A percentile compares a stretch with the other conserved stretches of the same genome.
phyloP scores from a whole-genome alignment of 805 yeast species.

The Kurtzmaniella fragi region DNA sequence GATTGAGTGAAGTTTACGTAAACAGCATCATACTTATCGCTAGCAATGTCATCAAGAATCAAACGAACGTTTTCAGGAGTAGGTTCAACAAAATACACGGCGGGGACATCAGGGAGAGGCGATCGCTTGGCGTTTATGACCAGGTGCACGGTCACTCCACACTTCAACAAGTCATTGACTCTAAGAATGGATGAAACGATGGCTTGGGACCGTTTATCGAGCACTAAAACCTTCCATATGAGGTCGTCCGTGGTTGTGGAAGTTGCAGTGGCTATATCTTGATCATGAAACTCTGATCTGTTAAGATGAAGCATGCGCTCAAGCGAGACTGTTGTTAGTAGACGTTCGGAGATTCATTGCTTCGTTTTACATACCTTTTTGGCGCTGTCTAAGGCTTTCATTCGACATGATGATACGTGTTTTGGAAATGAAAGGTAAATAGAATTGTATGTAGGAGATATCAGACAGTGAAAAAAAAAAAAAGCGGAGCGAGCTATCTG shows the following conservation, averaged over 20 bases:
- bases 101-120: constrained; percentile 93
- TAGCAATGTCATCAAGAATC: constrained; percentile 68
- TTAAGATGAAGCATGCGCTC: constrained; percentile 86
- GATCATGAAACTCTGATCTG: constrained; percentile 50
- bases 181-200: constrained; percentile 88
- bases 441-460: too few relatives aligned
- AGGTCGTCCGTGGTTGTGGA: constrained; percentile 60
- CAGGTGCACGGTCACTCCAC: constrained; percentile 90
- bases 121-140: constrained; percentile 66
- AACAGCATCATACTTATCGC: constrained; percentile 71
- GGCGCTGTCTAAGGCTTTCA: constrained; percentile 1
- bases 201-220: constrained; percentile 77
- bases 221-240: constrained; percentile 85
- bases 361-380: not conserved
- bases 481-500: too few relatives aligned
- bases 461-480: too few relatives aligned
- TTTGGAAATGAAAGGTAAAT: too few relatives aligned
- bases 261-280: constrained; percentile 37
- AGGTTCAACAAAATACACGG: constrained; percentile 86
- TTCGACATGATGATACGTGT: too few relatives aligned
- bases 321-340: constrained; percentile 23
- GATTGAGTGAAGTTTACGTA: constrained; percentile 86
- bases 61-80: constrained; percentile 65
- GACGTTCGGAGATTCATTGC: too few relatives aligned
- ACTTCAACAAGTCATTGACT: constrained; percentile 82